phyloP scores from a whole-genome alignment of 441 rosid genomes.

The Daphne laureola region DNA sequence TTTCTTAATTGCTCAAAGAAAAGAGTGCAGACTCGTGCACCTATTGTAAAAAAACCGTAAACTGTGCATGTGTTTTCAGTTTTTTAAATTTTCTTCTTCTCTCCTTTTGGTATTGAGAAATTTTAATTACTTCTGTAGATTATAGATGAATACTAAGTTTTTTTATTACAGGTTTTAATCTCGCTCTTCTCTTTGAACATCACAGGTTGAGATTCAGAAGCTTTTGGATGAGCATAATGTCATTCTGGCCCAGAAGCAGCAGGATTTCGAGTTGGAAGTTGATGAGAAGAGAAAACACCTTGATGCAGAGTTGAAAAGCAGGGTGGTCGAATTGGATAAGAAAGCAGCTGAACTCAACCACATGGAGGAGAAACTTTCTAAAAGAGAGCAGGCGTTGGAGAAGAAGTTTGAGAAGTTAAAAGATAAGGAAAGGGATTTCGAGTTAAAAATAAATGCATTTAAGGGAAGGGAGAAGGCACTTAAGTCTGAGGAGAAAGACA shows the following conservation, averaged over 20 bases:
- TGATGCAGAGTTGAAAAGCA: conserved; percentile 61
- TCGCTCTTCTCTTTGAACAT: conserved; percentile 11
- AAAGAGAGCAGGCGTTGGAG: conserved; percentile 68
- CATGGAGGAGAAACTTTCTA: conserved; percentile 63
- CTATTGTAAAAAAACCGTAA: too few species aligned
- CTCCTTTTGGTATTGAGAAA: too few species aligned
- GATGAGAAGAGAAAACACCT: conserved; percentile 63
- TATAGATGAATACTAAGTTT: too few species aligned
- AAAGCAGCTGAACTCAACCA: conserved; percentile 74
- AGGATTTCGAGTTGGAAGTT: conserved; percentile 66
- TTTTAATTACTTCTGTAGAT: too few species aligned
- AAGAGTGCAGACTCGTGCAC: too few species aligned
- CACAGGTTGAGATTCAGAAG: conserved; percentile 68
- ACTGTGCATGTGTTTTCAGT: too few species aligned
- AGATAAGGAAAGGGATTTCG: conserved; percentile 65
- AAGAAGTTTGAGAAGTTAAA: conserved; percentile 58
- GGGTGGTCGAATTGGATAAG: conserved; percentile 52
- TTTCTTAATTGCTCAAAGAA: too few species aligned
- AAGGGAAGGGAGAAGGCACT: conserved; percentile 61
- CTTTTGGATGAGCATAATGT: conserved; percentile 63
- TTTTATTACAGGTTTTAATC: not conserved
- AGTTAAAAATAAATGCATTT: conserved; percentile 41
- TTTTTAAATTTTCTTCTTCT: too few species aligned
- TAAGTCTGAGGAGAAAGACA: conserved; percentile 45
- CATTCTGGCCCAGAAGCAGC: conserved; percentile 50